phyloP scores from a whole-genome alignment of 208 protist species.

The Trypanosoma platydactyli region DNA sequence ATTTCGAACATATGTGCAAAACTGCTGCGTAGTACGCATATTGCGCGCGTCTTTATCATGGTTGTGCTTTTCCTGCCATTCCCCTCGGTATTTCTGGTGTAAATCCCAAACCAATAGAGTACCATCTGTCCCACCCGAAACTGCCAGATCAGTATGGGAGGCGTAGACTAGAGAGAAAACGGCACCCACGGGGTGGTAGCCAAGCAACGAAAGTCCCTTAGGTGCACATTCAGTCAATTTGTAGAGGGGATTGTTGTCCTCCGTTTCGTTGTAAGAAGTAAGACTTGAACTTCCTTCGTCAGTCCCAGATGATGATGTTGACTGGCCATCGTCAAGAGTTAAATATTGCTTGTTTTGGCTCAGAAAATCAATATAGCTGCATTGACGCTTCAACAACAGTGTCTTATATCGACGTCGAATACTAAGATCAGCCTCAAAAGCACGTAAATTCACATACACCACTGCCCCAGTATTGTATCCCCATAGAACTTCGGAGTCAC shows the following conservation, averaged over 20 bases:
- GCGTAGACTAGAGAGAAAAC: conserved; percentile 29
- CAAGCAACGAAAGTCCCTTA: conserved; percentile 38
- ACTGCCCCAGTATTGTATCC: conserved; percentile 42
- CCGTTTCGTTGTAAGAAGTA: neutral
- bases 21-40: conserved; percentile 20
- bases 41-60: conserved; percentile 18
- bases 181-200: conserved; percentile 34
- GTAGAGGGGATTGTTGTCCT: neutral
- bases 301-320: neutral
- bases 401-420: neutral
- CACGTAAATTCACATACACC: conserved; percentile 24
- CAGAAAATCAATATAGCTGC: neutral
- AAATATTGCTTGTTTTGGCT: neutral
- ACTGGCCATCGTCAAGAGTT: neutral
- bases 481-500: conserved; percentile 29
- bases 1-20: conserved; percentile 26
- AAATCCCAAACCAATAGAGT: conserved; percentile 48
- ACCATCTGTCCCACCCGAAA: conserved; percentile 47
- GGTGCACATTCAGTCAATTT: conserved; percentile 18
- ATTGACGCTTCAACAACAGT: neutral
- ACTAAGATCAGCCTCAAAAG: conserved; percentile 17
- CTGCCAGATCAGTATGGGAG: conserved; percentile 14
- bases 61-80: conserved; percentile 10
- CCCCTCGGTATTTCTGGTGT: conserved; percentile 21
- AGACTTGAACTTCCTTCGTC: neutral